A percentile compares a stretch with the other conserved stretches of the same genome.
These are phyloP conservation scores for Acanthamoeba sp. DNA, from an alignment of 208 protist genomes.

Conservation along the genomic window DNA sequence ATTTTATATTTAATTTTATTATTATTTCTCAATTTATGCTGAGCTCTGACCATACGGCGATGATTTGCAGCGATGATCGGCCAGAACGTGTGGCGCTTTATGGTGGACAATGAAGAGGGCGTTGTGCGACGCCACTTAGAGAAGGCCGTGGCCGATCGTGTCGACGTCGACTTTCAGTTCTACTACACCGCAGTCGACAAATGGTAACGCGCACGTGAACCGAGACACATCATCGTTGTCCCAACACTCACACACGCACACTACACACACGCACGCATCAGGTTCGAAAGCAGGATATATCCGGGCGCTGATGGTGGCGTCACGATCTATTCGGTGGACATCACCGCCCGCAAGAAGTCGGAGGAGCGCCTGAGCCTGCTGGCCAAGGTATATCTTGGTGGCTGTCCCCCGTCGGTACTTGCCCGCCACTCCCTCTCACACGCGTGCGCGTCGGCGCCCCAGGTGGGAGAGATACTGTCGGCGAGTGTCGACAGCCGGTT, in stretches of 20 bases:
- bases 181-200: neutral
- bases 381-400: neutral
- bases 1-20: too few species aligned
- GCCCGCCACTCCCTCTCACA: too few species aligned
- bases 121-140: conserved; percentile 5
- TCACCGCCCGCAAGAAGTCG: neutral
- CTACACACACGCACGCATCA: too few species aligned
- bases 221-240: neutral
- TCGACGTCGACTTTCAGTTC: conserved; percentile 14
- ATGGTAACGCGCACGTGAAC: neutral
- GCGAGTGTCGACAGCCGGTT: neutral
- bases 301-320: neutral
- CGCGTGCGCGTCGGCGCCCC: neutral
- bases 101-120: conserved; percentile 11
- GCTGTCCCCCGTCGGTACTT: neutral
- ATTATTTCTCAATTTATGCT: too few species aligned
- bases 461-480: neutral
- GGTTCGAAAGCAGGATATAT: conserved; percentile 29
- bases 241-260: too few species aligned
- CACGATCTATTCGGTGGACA: neutral
- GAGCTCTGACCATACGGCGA: neutral
- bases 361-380: neutral
- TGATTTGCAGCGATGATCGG: conserved; percentile 48
- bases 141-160: neutral
- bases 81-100: conserved; percentile 7